Evolutionary conservation across 495 filamentous ascomycete genomes (phyloP), one percentile per base, ranked within the genome.

Genomic region (Penicillium silybi): DNA sequence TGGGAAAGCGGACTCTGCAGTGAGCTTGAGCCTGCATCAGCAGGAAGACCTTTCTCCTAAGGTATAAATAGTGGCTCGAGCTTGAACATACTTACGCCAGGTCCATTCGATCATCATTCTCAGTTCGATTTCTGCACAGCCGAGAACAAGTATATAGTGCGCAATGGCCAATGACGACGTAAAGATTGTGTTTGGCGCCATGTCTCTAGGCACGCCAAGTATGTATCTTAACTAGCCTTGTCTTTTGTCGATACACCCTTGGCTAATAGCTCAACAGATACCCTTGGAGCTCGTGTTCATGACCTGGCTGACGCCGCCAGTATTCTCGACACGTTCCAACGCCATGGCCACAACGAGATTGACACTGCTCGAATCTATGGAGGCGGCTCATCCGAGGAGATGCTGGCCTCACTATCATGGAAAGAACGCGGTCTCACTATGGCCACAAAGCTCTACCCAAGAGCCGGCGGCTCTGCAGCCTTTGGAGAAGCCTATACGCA

Each of bases 291-390:
- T 17, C 58, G 58, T 20, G 51, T 58, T 27, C 52, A 58, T 44
- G 42, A 50, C 15, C 34, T 43, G 9, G 40, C 49, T 15, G 51
- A 44, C 0, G 51, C 60, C 1, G 43, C 32, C 5, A 7, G 50
- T 3, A 53, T 64, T 3, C 66, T 84, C 27, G 76, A 81, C 59
- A 62, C 71, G 20, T 83, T 86, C 62, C 78, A 85, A 58, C 44
- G 50, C 0, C 64, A 77, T 52, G 80, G 81, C 18, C 74, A 85
- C 66, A 72, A 71, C 44, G 79, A 83, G 46, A 58, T 85, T 51
- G 83, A 85, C 61, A 83, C 80, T 3, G 79, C 81, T 4, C 73
- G 78, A 13, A 52, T 70, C 6, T 83, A 83, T 47, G 77, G 75
- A 16, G 67, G 56, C 25, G 80, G 80, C 15, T 64, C 69, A 7